phyloP scores from a whole-genome alignment of 805 yeast genomes.

The Candida nemodendra region DNA sequence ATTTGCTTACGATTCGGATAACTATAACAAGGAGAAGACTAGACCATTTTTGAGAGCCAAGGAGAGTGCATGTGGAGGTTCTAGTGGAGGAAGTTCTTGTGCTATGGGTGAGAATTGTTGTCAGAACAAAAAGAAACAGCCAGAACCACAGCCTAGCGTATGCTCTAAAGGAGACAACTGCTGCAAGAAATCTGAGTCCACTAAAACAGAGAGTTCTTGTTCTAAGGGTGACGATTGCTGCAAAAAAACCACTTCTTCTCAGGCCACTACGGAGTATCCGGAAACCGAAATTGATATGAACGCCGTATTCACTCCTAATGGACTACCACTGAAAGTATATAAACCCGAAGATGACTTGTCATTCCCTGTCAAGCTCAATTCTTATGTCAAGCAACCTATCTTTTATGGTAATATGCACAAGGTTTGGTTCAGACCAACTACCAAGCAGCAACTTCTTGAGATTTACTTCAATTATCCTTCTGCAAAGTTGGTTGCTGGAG shows the following conservation, averaged over 20 bases:
- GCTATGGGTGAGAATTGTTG: slow-evolving; percentile 38
- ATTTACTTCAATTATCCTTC: slow-evolving; percentile 35
- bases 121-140: slow-evolving; percentile 24
- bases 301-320: slow-evolving; percentile 37
- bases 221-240: slow-evolving; percentile 26
- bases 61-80: slow-evolving; percentile 5
- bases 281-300: slow-evolving; percentile 36
- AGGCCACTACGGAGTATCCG: slow-evolving; percentile 23
- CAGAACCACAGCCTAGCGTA: slow-evolving; percentile 5
- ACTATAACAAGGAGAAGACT: slow-evolving; percentile 26
- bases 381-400: slow-evolving; percentile 27
- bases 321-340: slow-evolving; percentile 40
- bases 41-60: slow-evolving; percentile 16
- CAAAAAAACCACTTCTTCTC: slow-evolving; percentile 4
- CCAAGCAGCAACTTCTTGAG: slow-evolving; percentile 37
- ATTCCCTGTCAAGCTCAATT: slow-evolving; percentile 38
- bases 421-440: slow-evolving; percentile 45
- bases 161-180: slow-evolving; percentile 8
- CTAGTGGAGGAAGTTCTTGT: slow-evolving; percentile 19
- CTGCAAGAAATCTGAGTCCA: neutral
- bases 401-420: slow-evolving; percentile 39
- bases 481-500: slow-evolving; percentile 44
- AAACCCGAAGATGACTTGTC: slow-evolving; percentile 38
- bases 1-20: slow-evolving; percentile 37
- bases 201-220: slow-evolving; percentile 1